Conservation (phyloP, 495 filamentous ascomycete genomes). For the Aspergillus kassunensis region DNA sequence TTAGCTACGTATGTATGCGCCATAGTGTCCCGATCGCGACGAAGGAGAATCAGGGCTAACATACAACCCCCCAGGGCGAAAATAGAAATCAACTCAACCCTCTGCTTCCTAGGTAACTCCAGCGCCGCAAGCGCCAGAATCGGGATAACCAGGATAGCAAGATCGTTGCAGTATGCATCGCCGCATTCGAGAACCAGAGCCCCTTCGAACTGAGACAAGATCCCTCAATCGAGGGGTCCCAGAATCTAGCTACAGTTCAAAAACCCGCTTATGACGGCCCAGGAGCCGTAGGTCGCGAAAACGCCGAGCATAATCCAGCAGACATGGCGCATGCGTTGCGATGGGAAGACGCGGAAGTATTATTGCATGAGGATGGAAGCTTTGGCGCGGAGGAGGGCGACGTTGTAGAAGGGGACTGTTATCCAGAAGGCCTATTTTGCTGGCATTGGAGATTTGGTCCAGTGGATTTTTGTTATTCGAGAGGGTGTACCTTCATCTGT, state of each 20-base stretch:
- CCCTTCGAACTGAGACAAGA: constrained; percentile 40
- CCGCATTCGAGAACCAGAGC: constrained; percentile 48
- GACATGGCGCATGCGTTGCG: constrained; percentile 33
- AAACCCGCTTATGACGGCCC: constrained; percentile 42
- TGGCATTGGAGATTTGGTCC: no score
- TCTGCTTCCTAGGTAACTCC: constrained; percentile 45
- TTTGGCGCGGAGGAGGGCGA: constrained; percentile 48
- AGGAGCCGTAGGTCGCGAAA: constrained; percentile 37
- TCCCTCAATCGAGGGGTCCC: constrained; percentile 28
- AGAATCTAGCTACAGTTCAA: constrained; percentile 47
- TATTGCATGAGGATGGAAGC: constrained; percentile 49
- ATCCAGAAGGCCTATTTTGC: constrained; percentile 39
- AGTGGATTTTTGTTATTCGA: no score
- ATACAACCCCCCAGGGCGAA: constrained; percentile 53
- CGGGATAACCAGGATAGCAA: constrained; percentile 50
- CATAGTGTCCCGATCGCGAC: no score
- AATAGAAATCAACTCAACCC: constrained; percentile 42
- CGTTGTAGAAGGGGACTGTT: constrained; percentile 46
- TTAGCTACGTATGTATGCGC: not conserved
- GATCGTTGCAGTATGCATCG: constrained; percentile 52
- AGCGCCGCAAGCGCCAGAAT: constrained; percentile 44
- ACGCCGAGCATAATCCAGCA: constrained; percentile 42
- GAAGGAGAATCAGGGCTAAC: not conserved
- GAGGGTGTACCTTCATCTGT: constrained; percentile 38
- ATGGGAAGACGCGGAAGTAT: constrained; percentile 41